phyloP scores from a whole-genome alignment of 1,139 yeast genomes.

The Lodderomyces margitis region DNA sequence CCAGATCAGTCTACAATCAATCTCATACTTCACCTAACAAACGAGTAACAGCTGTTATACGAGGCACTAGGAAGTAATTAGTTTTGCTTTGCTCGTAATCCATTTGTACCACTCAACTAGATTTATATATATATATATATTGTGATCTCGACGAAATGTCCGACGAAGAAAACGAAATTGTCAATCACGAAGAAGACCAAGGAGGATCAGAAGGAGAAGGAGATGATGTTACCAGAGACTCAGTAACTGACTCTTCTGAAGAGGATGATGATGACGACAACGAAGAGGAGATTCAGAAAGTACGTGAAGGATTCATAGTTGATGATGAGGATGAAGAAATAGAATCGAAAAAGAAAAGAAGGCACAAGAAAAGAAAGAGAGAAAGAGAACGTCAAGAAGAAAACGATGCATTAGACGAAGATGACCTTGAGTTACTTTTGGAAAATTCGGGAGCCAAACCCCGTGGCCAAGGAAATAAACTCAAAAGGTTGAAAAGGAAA shows the following conservation, averaged over 20 bases:
- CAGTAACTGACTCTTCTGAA: constrained; percentile 60
- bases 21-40: not conserved
- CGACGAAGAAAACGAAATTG: constrained; percentile 32
- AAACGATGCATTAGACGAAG: constrained; percentile 84
- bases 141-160: constrained; percentile 17
- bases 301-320: constrained; percentile 90
- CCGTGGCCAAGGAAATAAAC: constrained; percentile 35
- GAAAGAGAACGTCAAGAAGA: constrained; percentile 39
- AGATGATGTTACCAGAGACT: constrained; percentile 23
- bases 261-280: constrained; percentile 76
- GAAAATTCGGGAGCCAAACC: constrained; percentile 80
- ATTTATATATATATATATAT: too few relatives aligned
- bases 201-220: constrained; percentile 39
- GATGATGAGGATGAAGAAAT: constrained; percentile 78
- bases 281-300: constrained; percentile 70
- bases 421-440: constrained; percentile 85
- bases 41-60: too few relatives aligned
- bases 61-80: too few relatives aligned
- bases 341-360: constrained; percentile 36
- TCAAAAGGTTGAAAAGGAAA: constrained; percentile 82
- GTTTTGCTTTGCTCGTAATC: too few relatives aligned
- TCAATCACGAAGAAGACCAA: constrained; percentile 22
- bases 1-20: not conserved
- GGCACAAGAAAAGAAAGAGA: constrained; percentile 31
- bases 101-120: too few relatives aligned